Percentiles rank a stretch among this genome's conserved stretches.
These are phyloP conservation scores for Magnaporthiopsis poae DNA, from an alignment of 2,329 filamentous ascomycete genomes.

Conservation along the genomic window DNA sequence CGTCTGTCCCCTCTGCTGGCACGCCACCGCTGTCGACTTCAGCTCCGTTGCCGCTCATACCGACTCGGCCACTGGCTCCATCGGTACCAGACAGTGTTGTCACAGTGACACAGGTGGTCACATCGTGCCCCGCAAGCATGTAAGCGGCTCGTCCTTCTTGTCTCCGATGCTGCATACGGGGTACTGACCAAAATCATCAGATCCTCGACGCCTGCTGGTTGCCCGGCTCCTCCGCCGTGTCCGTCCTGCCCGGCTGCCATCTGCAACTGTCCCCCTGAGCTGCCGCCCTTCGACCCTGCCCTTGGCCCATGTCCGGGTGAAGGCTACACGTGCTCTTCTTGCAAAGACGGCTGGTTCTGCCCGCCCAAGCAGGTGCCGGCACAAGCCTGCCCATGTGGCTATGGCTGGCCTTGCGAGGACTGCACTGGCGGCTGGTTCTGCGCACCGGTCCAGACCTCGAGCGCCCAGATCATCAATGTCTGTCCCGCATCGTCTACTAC, in stretches of 20 bases:
- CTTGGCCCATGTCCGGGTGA: conserved; percentile 25
- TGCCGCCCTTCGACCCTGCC: conserved; percentile 9
- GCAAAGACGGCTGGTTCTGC: conserved; percentile 27
- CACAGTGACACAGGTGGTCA: conserved; percentile 2
- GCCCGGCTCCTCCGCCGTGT: background rate
- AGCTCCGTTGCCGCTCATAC: background rate
- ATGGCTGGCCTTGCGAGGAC: conserved; percentile 27
- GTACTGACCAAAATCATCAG: background rate
- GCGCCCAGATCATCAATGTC: background rate
- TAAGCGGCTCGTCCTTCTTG: background rate
- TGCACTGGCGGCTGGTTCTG: conserved; percentile 29
- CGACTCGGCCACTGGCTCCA: background rate
- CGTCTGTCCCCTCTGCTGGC: background rate
- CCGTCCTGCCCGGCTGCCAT: background rate
- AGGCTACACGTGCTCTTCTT: conserved; percentile 27
- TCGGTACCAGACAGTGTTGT: background rate
- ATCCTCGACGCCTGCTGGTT: background rate
- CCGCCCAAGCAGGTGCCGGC: conserved; percentile 25
- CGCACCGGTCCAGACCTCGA: conserved; percentile 14
- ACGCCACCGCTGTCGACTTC: background rate
- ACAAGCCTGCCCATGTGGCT: conserved; percentile 24
- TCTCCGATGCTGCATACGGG: background rate
- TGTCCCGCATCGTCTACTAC: conserved; percentile 4
- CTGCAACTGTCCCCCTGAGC: conserved; percentile 4
- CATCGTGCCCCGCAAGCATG: background rate